These are phyloP conservation scores for Saccharomycopsis sp. DNA, from an alignment of 805 yeast species.

Conservation along the genomic window DNA sequence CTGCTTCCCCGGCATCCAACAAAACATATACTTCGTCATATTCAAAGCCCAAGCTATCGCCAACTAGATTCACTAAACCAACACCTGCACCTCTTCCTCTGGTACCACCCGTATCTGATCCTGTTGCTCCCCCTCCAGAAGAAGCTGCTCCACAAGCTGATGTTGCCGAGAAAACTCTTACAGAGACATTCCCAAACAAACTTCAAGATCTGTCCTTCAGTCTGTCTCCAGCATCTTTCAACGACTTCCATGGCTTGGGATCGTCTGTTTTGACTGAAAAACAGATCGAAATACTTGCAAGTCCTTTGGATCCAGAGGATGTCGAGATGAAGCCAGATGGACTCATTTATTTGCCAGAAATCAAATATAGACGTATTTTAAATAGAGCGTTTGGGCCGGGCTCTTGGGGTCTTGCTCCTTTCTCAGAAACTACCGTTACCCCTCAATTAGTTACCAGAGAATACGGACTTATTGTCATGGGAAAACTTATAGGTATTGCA, in stretches of 20 bases:
- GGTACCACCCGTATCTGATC: background rate
- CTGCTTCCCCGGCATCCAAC: background rate
- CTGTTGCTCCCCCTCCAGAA: background rate
- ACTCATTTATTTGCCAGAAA: conserved; percentile 84
- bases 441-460: conserved; percentile 77
- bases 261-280: conserved; percentile 62
- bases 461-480: conserved; percentile 80
- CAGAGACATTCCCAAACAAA: background rate
- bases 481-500: conserved; percentile 83
- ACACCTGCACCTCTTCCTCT: background rate
- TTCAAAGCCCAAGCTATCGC: background rate
- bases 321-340: conserved; percentile 97
- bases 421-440: conserved; percentile 77
- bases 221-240: background rate
- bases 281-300: conserved; percentile 51
- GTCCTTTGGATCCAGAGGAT: conserved; percentile 60
- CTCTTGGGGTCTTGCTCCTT: conserved; percentile 96
- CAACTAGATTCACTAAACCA: background rate
- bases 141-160: background rate
- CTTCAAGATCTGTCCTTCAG: background rate
- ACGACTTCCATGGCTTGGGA: conserved; percentile 70
- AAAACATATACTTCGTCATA: background rate
- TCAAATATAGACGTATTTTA: conserved; percentile 84
- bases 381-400: conserved; percentile 97
- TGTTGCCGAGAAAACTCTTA: background rate